These are phyloP conservation scores for Nicotiana paniculata DNA, from an alignment of 257 asterid genomes.

Conservation along the genomic window DNA sequence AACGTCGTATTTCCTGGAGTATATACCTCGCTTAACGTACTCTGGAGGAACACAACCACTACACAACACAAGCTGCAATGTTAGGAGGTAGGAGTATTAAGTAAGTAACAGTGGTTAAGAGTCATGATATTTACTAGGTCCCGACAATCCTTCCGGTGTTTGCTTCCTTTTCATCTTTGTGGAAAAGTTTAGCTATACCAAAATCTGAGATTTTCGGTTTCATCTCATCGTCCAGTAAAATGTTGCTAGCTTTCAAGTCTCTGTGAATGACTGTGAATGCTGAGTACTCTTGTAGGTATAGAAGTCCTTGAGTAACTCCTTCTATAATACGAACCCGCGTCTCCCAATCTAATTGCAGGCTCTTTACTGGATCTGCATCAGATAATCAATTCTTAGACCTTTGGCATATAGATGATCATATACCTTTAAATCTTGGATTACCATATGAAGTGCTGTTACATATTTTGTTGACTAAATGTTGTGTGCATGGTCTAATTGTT, in stretches of 20 bases:
- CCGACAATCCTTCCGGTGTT: conserved; percentile 30
- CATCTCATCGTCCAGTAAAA: conserved; percentile 23
- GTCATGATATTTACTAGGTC: conserved; percentile 27
- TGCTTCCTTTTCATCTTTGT: conserved; percentile 26
- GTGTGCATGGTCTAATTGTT: background rate
- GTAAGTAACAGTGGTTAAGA: background rate
- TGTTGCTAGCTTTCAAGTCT: conserved; percentile 36
- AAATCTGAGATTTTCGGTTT: conserved; percentile 34
- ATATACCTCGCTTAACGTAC: conserved; percentile 30
- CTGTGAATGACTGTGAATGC: conserved; percentile 30
- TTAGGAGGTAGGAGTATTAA: background rate
- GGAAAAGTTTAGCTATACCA: conserved; percentile 28
- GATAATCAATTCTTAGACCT: background rate
- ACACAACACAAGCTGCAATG: background rate
- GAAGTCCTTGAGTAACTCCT: conserved; percentile 41
- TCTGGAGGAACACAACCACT: conserved; percentile 44
- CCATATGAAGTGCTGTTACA: background rate
- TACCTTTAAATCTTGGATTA: background rate
- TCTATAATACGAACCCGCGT: conserved; percentile 24
- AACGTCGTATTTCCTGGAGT: conserved; percentile 35
- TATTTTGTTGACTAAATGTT: background rate
- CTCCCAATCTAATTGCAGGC: conserved; percentile 23
- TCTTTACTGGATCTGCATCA: conserved; percentile 22
- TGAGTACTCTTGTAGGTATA: conserved; percentile 41
- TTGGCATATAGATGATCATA: background rate